Evolutionary conservation across 1,284 basidiomycete species (phyloP), one percentile per base, ranked within the genome.

Genomic region (Sporisorium exsertum): DNA sequence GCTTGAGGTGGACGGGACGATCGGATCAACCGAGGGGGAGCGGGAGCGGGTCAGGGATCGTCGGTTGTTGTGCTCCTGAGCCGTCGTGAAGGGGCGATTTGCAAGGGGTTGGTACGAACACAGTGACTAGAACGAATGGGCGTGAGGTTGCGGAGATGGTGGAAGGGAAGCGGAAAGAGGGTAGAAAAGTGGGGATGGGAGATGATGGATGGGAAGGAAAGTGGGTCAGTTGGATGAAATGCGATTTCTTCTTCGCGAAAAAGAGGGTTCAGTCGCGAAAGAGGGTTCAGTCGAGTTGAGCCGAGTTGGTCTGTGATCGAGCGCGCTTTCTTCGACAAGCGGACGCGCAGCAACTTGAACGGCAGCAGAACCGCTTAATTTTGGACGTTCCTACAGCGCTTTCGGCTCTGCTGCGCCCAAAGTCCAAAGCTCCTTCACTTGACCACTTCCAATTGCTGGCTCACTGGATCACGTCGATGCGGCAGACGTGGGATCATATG

Each of bases 321-420:
- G 29, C 35, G 51, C 35, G 32, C 24, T 8, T 37, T 52, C 7
- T 32, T 16, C 9, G 27, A 6, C 49, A 32, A 50, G n/a, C 16
- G 10, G 49, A 50, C 49, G 49, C 49, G 49, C 16, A 32, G 49
- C 49, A 20, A 32, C 29, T 32, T 32, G 29, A 32, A n/a, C n/a
- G n/a, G n/a, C n/a, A n/a, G n/a, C 10, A 32, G 5, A 32, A 32
- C 10, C 5, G 29, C 29, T 32, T 32, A 32, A 32, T 32, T 32
- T 32, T 32, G 29, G n/a, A n/a, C n/a, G n/a, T n/a, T n/a, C n/a
- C n/a, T n/a, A n/a, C n/a, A n/a, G n/a, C n/a, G n/a, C n/a, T n/a
- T n/a, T n/a, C n/a, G n/a, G n/a, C n/a, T n/a, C n/a, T n/a, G n/a
- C n/a, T n/a, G n/a, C n/a, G n/a, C n/a, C n/a, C n/a, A n/a, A n/a